Conservation (phyloP, 163 green algal genomes). For the Prototheca cutis region DNA sequence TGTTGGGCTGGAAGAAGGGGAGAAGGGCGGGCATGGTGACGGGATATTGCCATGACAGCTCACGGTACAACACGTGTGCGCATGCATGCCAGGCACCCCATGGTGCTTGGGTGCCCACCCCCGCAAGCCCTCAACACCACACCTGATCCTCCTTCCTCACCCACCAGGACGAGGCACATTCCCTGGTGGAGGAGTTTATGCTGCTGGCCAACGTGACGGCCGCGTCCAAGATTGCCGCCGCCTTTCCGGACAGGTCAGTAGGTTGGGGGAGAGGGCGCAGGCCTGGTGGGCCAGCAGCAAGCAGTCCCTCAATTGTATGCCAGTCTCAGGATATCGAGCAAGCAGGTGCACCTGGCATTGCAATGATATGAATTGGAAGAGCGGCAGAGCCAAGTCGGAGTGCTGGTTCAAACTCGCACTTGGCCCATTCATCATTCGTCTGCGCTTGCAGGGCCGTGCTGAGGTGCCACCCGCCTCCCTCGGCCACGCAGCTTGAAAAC, state of each 20-base stretch:
- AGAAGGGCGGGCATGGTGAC: too few relatives aligned
- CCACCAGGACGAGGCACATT: slow-evolving; percentile 48
- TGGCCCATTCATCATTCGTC: too few relatives aligned
- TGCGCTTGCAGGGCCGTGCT: slow-evolving; percentile 52
- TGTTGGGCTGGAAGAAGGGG: too few relatives aligned
- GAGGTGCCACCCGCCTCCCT: slow-evolving; percentile 63
- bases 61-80: too few relatives aligned
- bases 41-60: too few relatives aligned
- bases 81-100: background rate
- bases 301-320: too few relatives aligned
- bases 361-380: too few relatives aligned
- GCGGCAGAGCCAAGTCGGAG: too few relatives aligned
- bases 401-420: too few relatives aligned
- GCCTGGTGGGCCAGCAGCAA: too few relatives aligned
- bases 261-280: slow-evolving; percentile 17
- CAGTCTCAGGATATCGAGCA: too few relatives aligned
- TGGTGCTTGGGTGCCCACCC: background rate
- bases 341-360: too few relatives aligned
- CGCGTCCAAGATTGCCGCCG: slow-evolving; percentile 33
- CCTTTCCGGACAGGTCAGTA: slow-evolving; percentile 32
- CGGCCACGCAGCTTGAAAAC: slow-evolving; percentile 52
- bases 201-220: slow-evolving; percentile 60
- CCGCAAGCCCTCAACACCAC: background rate
- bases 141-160: background rate
- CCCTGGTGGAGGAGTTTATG: slow-evolving; percentile 76